Evolutionary conservation across 352 stramenopile species (phyloP).

Genomic region (Globisporangium yorkense): DNA sequence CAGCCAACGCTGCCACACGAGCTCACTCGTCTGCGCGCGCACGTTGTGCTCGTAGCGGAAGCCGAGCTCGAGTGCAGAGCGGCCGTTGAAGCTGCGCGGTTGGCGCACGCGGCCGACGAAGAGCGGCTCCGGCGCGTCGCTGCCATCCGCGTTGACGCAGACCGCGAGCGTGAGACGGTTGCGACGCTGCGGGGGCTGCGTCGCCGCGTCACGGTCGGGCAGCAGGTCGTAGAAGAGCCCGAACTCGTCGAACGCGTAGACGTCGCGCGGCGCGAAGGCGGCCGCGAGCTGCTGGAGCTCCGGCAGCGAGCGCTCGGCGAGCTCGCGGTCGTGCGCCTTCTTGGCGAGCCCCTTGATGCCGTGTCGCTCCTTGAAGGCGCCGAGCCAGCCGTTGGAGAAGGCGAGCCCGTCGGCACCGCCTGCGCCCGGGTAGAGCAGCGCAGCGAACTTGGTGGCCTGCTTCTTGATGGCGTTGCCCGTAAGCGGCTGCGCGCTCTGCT

Average conservation of each 20-base stretch:
- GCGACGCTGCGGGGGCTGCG: background rate
- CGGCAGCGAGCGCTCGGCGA: slow-evolving; percentile 5
- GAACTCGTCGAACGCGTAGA: slow-evolving; percentile 16
- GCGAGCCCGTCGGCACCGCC: slow-evolving; percentile 5
- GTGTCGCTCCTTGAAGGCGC: slow-evolving; percentile 45
- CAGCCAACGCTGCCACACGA: slow-evolving; percentile 19
- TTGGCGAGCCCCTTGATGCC: slow-evolving; percentile 5
- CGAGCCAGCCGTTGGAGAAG: slow-evolving; percentile 60
- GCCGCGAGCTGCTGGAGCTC: slow-evolving; percentile 7
- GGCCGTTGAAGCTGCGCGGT: slow-evolving; percentile 7
- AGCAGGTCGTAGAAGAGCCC: slow-evolving; percentile 15
- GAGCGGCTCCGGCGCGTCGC: slow-evolving; percentile 13
- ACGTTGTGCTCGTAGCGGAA: slow-evolving; percentile 16
- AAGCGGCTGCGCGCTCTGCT: slow-evolving; percentile 11
- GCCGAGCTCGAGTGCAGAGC: slow-evolving; percentile 8
- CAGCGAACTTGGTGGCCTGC: slow-evolving; percentile 27
- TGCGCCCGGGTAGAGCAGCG: slow-evolving; percentile 18
- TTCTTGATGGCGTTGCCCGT: slow-evolving; percentile 28
- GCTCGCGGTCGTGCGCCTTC: background rate
- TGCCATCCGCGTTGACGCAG: slow-evolving; percentile 12
- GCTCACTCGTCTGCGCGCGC: slow-evolving; percentile 13
- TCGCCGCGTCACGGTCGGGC: background rate
- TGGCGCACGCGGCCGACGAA: slow-evolving; percentile 12
- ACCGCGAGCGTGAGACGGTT: slow-evolving; percentile 13
- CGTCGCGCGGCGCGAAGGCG: slow-evolving; percentile 11